A percentile compares a stretch with the other conserved stretches of the same genome.
Evolutionary conservation across 192 early-diverging fungal species (phyloP).

Genomic region (Coemansia reversa): DNA sequence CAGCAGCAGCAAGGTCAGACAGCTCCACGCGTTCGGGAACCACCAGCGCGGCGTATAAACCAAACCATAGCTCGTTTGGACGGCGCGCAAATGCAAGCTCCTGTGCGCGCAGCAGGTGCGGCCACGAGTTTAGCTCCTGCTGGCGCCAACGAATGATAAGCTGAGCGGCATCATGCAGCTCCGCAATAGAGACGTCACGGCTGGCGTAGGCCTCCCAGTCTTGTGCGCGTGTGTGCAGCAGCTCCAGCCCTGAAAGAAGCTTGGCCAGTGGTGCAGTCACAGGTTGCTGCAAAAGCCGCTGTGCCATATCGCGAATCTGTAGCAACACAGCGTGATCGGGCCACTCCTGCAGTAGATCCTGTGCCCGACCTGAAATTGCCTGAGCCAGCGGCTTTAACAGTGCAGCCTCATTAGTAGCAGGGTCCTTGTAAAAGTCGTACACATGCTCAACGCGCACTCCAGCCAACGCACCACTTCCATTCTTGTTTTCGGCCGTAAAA

Average conservation of each 20-base stretch:
- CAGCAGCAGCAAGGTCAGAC: slow-evolving; percentile 56
- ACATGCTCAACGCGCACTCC: slow-evolving; percentile 42
- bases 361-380: slow-evolving; percentile 60
- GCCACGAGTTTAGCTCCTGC: slow-evolving; percentile 88
- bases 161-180: slow-evolving; percentile 62
- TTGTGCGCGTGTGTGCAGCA: slow-evolving; percentile 82
- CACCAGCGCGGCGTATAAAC: slow-evolving; percentile 57
- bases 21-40: slow-evolving; percentile 5
- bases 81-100: slow-evolving; percentile 65
- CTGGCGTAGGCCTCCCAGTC: slow-evolving; percentile 94
- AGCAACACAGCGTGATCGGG: slow-evolving; percentile 87
- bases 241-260: slow-evolving; percentile 84
- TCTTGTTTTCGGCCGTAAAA: neutral
- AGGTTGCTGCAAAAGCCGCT: slow-evolving; percentile 64
- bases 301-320: slow-evolving; percentile 65
- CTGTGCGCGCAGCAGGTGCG: slow-evolving; percentile 79
- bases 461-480: neutral
- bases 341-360: slow-evolving; percentile 75
- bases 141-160: slow-evolving; percentile 91
- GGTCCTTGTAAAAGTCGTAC: slow-evolving; percentile 91
- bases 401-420: slow-evolving; percentile 73
- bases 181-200: slow-evolving; percentile 67
- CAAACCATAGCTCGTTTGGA: slow-evolving; percentile 88
- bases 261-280: slow-evolving; percentile 83
- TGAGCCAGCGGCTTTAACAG: slow-evolving; percentile 62